phyloP scores from a whole-genome alignment of 1,284 basidiomycete genomes.

The Volvariella surrecta region DNA sequence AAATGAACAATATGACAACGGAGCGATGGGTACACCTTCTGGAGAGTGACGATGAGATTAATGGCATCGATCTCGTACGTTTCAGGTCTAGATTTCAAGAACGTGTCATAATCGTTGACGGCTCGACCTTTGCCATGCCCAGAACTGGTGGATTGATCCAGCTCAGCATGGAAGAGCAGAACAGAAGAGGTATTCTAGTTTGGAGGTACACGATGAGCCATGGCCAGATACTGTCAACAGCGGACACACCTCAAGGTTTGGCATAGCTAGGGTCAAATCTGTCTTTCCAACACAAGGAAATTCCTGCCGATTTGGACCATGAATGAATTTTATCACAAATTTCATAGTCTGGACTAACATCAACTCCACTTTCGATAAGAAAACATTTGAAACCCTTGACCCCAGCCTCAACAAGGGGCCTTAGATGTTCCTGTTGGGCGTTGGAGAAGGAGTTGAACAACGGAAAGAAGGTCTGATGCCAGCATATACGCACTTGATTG shows the following conservation, averaged over 20 bases:
- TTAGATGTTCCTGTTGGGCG: conserved; percentile 47
- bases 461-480: background rate
- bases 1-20: conserved; percentile 92
- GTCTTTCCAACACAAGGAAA: conserved; percentile 76
- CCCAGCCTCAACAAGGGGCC: conserved; percentile 63
- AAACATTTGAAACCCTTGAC: conserved; percentile 96
- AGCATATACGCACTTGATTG: conserved; percentile 51
- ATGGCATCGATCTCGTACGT: conserved; percentile 75
- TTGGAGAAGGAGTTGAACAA: background rate
- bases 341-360: conserved; percentile 37
- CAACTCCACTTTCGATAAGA: conserved; percentile 87
- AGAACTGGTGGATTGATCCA: conserved; percentile 33
- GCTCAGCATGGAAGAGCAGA: conserved; percentile 88
- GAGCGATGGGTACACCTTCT: conserved; percentile 52
- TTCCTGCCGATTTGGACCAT: conserved; percentile 43
- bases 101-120: conserved; percentile 67
- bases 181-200: conserved; percentile 54
- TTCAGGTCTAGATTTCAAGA: conserved; percentile 76
- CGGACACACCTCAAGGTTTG: conserved; percentile 53
- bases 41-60: conserved; percentile 60
- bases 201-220: conserved; percentile 4
- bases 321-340: background rate
- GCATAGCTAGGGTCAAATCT: conserved; percentile 70
- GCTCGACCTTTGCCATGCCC: conserved; percentile 12
- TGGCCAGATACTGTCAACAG: conserved; percentile 3